Evolutionary conservation across 768 basidiomycete species (phyloP), one percentile per base, ranked within the genome.

Genomic region (Lenzites betulinus): DNA sequence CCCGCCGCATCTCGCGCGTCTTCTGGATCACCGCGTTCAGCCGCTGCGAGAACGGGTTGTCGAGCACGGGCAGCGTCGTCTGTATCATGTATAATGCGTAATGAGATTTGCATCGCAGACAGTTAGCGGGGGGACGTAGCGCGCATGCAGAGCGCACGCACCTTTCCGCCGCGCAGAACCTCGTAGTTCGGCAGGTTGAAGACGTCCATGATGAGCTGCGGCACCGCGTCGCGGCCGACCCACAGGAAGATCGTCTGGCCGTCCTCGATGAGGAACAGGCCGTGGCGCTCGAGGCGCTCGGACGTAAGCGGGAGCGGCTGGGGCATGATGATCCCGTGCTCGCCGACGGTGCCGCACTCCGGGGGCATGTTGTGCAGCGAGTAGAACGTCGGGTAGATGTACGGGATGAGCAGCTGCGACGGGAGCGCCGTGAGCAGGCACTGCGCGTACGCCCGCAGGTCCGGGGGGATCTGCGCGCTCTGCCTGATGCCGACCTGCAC

Each of bases 221-320:
- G 93, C n/a, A 98, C 94, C 8, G 97, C 94, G 72, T 98, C 96
- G 30, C 95, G 87, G n/a, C 97, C 97, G 51, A 99, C 86, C 90
- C 93, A 98, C 49, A 98, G 80, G 86, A 99, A 98, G 70, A 99
- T 92, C 22, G 92, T 95, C 74, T 98, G 97, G 1, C 92, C 92
- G 73, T 98, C 96, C 74, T 98, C 97, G 66, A 99, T 97, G 63
- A 99, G 75, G 85, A 89, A 98, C 55, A 99, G 79, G 59, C 97
- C 97, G 68, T 98, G 95, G 51, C 95, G 81, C 74, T 98, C 95
- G 54, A 99, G 79, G 39, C 94, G 83, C 74, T 98, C 96, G n/a
- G 93, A 94, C 1, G 95, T 95, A 59, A 95, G 83, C 25, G 96
- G 95, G 5, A 97, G 79, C 3, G 92, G 83, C 1, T 88, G 86